These are phyloP conservation scores for Apiospora sp. DNA, from an alignment of 2,329 filamentous ascomycete species.

Conservation along the genomic window DNA sequence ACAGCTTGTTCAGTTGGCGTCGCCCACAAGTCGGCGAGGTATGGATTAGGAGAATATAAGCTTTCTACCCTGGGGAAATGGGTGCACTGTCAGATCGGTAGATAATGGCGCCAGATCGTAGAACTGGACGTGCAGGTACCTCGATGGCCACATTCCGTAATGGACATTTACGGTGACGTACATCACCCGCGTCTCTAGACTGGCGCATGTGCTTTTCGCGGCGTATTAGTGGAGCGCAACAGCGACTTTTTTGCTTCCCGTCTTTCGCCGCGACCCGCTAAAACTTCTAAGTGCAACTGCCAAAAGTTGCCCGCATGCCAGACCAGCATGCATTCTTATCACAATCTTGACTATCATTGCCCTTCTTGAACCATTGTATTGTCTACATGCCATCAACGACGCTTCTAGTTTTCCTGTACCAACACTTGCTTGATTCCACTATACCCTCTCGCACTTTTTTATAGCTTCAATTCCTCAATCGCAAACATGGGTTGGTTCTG, in stretches of 20 bases:
- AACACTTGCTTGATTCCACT: not conserved
- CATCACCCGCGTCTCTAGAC: constrained; percentile 7
- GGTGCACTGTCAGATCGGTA: not conserved
- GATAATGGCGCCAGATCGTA: constrained; percentile 8
- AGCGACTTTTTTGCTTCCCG: constrained; percentile 13
- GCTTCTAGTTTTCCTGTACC: not conserved
- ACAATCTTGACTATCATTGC: constrained; percentile 1
- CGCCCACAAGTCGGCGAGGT: not conserved
- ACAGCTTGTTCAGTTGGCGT: not conserved
- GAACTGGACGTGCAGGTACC: constrained; percentile 1
- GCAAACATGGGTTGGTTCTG: constrained; percentile 69
- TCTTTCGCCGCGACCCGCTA: constrained; percentile 25
- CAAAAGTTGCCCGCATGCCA: not conserved
- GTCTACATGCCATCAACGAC: not conserved
- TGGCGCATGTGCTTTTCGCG: constrained; percentile 10
- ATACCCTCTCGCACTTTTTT: not conserved
- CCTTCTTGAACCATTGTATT: not conserved
- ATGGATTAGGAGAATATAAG: not conserved
- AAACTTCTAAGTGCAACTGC: constrained; percentile 10
- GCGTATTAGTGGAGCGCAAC: not conserved
- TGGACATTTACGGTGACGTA: constrained; percentile 16
- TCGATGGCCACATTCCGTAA: constrained; percentile 15
- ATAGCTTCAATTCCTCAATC: constrained; percentile 48
- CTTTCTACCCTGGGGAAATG: not conserved
- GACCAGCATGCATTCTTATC: not conserved